Evolutionary conservation across 192 early-diverging fungal genomes (phyloP).

Genomic region (Backusella psychrophila): DNA sequence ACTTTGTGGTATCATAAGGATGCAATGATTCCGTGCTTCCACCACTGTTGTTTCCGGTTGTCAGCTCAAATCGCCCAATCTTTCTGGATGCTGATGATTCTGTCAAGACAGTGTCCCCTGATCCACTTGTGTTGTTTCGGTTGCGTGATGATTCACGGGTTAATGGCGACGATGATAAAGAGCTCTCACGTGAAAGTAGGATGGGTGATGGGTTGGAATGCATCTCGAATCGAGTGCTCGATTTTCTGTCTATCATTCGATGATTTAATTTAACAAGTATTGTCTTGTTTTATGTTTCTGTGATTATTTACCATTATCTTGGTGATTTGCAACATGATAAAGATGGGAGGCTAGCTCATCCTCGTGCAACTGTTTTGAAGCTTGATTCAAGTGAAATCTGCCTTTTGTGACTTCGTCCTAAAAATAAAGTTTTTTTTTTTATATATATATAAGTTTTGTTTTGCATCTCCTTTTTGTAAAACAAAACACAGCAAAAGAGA

Average conservation of each 20-base stretch:
- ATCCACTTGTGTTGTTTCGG: neutral
- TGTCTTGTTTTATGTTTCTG: neutral
- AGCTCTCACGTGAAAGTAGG: constrained; percentile 22
- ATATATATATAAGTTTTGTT: no score
- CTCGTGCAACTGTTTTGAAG: neutral
- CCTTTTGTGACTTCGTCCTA: constrained; percentile 60
- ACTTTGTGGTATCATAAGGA: neutral
- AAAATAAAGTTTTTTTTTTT: neutral
- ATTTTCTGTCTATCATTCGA: constrained; percentile 33
- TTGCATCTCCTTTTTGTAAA: neutral
- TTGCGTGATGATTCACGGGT: constrained; percentile 3
- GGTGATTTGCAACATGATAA: neutral
- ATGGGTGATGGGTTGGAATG: neutral
- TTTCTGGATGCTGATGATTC: constrained; percentile 22
- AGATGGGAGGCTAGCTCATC: neutral
- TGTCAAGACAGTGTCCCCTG: neutral
- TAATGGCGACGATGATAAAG: constrained; percentile 11
- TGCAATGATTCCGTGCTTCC: neutral
- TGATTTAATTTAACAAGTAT: neutral
- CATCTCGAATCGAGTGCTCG: constrained; percentile 32
- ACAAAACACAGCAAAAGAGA: no score
- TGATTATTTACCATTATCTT: neutral
- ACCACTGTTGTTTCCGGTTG: neutral
- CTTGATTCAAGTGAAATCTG: constrained; percentile 63
- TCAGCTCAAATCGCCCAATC: constrained; percentile 33